These are phyloP conservation scores for Cyberlindnera subsufficiens DNA, from an alignment of 805 yeast genomes.

Conservation along the genomic window DNA sequence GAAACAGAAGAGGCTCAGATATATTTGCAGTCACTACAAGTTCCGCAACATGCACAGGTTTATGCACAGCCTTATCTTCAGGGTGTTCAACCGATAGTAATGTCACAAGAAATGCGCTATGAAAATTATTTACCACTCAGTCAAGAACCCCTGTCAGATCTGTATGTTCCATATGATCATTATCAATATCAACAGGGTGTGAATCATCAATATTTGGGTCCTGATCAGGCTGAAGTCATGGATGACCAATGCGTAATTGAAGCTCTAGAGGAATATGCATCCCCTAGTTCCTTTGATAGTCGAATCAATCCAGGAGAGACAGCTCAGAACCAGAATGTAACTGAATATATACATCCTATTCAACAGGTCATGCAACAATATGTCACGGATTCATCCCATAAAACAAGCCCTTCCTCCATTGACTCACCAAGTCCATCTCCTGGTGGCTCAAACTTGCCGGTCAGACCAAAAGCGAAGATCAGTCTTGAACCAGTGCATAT, in stretches of 20 bases:
- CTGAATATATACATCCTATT: not conserved
- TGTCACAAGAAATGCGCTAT: too few relatives aligned
- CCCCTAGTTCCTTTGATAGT: too few relatives aligned
- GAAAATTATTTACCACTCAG: too few relatives aligned
- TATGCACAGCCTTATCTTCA: not conserved
- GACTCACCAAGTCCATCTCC: not conserved
- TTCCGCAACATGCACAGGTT: not conserved
- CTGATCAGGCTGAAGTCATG: too few relatives aligned
- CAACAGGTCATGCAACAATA: not conserved
- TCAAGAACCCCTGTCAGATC: too few relatives aligned
- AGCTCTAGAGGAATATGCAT: too few relatives aligned
- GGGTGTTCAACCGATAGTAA: not conserved
- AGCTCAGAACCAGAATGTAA: too few relatives aligned
- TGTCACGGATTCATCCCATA: not conserved
- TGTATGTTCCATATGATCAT: too few relatives aligned
- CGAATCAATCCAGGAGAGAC: too few relatives aligned
- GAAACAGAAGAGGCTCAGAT: slow-evolving; percentile 4
- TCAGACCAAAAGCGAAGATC: not conserved
- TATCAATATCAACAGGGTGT: too few relatives aligned
- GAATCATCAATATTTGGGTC: too few relatives aligned
- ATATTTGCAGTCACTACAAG: not conserved
- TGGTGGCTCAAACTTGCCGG: not conserved
- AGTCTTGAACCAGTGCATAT: not conserved
- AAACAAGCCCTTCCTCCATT: not conserved
- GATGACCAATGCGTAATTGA: too few relatives aligned